phyloP scores from a whole-genome alignment of 257 asterid species.

The Solanum sitiens region DNA sequence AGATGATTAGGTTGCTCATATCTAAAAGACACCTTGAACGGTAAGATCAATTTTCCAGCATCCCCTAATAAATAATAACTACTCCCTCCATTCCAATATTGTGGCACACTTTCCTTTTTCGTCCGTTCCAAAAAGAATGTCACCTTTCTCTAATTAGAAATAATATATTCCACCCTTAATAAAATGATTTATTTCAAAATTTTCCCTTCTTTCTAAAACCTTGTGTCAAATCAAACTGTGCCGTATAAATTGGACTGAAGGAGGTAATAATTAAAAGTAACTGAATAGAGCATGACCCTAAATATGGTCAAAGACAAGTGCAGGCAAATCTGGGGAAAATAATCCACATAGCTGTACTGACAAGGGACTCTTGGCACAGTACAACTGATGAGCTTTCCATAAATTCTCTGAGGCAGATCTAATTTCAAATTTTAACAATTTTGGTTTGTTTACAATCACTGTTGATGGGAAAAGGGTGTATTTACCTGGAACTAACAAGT shows the following conservation, averaged over 20 bases:
- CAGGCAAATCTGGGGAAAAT: neutral
- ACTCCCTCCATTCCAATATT: neutral
- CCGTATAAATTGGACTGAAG: neutral
- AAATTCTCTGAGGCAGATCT: neutral
- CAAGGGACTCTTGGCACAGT: neutral
- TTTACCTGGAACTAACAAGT: conserved; percentile 95
- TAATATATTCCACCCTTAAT: neutral
- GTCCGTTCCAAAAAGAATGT: neutral
- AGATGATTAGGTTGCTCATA: neutral
- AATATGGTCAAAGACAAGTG: neutral
- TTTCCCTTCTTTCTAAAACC: neutral
- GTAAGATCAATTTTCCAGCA: neutral
- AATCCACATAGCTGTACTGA: neutral
- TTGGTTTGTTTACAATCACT: neutral
- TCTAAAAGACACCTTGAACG: neutral
- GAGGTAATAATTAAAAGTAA: neutral
- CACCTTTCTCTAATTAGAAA: neutral
- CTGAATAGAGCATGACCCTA: neutral
- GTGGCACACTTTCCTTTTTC: neutral
- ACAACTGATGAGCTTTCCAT: neutral
- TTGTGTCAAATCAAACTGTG: neutral
- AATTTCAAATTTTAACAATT: neutral
- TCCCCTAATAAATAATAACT: neutral
- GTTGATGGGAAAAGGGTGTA: neutral
- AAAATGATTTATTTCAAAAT: neutral